Evolutionary conservation across 2,329 filamentous ascomycete genomes (phyloP).

Genomic region (Cercospora beticola): DNA sequence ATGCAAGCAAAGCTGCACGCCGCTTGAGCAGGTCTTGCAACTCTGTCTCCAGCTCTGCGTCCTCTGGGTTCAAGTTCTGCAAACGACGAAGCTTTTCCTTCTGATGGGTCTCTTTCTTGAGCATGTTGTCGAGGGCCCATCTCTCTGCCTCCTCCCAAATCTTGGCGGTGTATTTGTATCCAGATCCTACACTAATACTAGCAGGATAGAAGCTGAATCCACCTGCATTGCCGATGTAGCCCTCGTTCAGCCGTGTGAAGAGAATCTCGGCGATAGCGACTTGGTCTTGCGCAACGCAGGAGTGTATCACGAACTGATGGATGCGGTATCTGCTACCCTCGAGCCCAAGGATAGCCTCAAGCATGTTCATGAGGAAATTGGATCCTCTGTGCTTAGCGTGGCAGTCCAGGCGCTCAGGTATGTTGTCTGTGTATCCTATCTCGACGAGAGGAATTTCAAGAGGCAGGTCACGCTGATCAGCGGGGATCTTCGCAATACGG

Average conservation of each 20-base stretch:
- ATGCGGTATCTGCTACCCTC: not conserved
- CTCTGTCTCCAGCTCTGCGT: not conserved
- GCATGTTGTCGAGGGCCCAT: not conserved
- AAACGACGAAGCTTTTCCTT: not conserved
- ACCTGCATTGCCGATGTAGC: constrained; percentile 7
- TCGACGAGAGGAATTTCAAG: not conserved
- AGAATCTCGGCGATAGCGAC: constrained; percentile 3
- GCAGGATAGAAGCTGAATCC: constrained; percentile 2
- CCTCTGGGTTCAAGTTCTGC: not conserved
- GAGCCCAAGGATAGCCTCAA: not conserved
- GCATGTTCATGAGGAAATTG: constrained; percentile 12
- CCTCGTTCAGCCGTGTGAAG: constrained; percentile 5
- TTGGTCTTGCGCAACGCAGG: not conserved
- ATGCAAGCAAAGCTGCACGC: too few species aligned
- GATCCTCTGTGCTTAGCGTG: not conserved
- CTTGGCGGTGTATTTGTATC: not conserved
- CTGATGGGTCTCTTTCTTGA: not conserved
- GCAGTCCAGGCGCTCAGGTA: not conserved
- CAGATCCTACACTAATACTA: not conserved
- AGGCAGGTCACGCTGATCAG: not conserved
- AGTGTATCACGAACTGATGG: constrained; percentile 2
- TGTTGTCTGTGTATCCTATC: not conserved
- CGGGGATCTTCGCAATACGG: not conserved
- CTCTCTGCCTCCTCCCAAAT: not conserved
- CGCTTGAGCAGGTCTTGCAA: not conserved